Conservation (phyloP, 2,329 filamentous ascomycete genomes). For the Aschersonia sp. region DNA sequence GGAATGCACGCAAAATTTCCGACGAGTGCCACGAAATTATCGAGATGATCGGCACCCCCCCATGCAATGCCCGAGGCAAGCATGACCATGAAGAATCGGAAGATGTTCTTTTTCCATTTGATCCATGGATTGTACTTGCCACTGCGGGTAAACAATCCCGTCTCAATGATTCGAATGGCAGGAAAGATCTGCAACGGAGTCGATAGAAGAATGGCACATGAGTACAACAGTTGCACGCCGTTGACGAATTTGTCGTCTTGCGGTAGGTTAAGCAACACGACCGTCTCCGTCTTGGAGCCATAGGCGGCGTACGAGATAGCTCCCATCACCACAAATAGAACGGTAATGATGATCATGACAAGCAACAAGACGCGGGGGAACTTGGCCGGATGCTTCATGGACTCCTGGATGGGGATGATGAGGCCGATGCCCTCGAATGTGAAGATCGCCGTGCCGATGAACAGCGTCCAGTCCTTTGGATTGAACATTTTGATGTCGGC, state of each 20-base stretch:
- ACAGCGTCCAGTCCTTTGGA: conserved; percentile 81
- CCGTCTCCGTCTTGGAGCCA: conserved; percentile 88
- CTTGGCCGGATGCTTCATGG: conserved; percentile 81
- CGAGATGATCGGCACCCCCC: conserved; percentile 81
- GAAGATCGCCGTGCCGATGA: conserved; percentile 98
- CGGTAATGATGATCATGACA: conserved; percentile 91
- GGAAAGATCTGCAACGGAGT: conserved; percentile 96
- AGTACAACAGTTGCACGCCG: conserved; percentile 90
- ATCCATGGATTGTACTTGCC: conserved; percentile 97
- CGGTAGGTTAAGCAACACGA: conserved; percentile 89
- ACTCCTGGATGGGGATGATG: conserved; percentile 95
- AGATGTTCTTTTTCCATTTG: conserved; percentile 99
- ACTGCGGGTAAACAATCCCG: conserved; percentile 82
- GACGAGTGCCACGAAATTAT: conserved; percentile 94
- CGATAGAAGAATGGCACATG: conserved; percentile 88
- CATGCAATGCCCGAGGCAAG: conserved; percentile 80
- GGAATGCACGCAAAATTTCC: conserved; percentile 97
- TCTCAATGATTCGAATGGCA: conserved; percentile 91
- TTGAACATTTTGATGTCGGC: conserved; percentile 89
- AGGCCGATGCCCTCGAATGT: conserved; percentile 96
- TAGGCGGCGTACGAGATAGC: conserved; percentile 93
- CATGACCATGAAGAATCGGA: conserved; percentile 85
- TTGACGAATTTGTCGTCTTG: conserved; percentile 95
- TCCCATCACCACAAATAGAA: conserved; percentile 82
- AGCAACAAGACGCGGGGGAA: conserved; percentile 78